These are phyloP conservation scores for Sporothrix luriei DNA, from an alignment of 2,329 filamentous ascomycete genomes.

Conservation along the genomic window DNA sequence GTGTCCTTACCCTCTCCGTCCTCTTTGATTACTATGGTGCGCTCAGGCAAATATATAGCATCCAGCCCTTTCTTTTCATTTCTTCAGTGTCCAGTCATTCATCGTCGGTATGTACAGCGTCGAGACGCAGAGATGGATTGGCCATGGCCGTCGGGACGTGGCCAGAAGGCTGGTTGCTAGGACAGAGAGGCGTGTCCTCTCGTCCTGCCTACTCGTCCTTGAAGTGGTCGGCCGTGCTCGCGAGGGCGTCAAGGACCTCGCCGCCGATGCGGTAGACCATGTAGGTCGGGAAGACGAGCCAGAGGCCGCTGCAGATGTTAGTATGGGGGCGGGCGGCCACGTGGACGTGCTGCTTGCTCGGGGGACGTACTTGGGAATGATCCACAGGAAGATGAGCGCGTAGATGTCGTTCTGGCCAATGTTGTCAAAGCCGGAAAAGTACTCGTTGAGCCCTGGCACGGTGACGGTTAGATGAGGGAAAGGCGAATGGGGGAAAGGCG, in stretches of 20 bases:
- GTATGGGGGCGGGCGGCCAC: not conserved
- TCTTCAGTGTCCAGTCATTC: no score
- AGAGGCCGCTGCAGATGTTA: slow-evolving; percentile 51
- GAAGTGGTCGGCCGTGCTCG: slow-evolving; percentile 41
- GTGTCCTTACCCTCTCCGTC: not conserved
- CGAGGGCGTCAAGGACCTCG: slow-evolving; percentile 54
- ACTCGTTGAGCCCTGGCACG: slow-evolving; percentile 58
- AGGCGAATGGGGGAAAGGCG: no score
- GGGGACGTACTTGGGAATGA: slow-evolving; percentile 59
- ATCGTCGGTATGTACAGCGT: slow-evolving; percentile 16
- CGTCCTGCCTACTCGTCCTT: slow-evolving; percentile 47
- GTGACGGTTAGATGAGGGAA: not conserved
- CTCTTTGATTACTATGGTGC: not conserved
- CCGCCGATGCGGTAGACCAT: slow-evolving; percentile 54
- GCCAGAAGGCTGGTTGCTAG: not conserved
- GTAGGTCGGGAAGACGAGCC: slow-evolving; percentile 57
- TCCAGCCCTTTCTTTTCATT: not conserved
- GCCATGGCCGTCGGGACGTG: not conserved
- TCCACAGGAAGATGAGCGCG: slow-evolving; percentile 57
- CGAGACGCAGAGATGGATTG: not conserved
- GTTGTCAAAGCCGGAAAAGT: slow-evolving; percentile 58
- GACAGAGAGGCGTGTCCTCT: not conserved
- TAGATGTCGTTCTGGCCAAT: slow-evolving; percentile 57
- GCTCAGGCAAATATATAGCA: not conserved
- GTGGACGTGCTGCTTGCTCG: no score